These are phyloP conservation scores for Cryphonectria radicalis DNA, from an alignment of 2,329 filamentous ascomycete species.

Conservation along the genomic window DNA sequence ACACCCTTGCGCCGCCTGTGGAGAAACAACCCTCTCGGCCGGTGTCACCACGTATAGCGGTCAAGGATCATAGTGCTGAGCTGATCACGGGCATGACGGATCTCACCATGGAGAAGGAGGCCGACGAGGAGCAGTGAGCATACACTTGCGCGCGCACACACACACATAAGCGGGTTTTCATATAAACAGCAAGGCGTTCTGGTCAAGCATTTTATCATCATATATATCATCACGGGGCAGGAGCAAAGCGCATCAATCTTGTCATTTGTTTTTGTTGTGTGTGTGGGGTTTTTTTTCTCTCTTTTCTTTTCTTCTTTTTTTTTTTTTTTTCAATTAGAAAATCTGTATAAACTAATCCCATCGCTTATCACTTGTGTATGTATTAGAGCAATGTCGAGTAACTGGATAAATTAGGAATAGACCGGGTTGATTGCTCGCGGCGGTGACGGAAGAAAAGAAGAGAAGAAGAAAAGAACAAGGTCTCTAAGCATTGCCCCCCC, in stretches of 20 bases:
- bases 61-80: conserved; percentile 58
- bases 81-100: conserved; percentile 64
- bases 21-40: conserved; percentile 21
- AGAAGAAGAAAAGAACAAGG: neutral
- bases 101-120: conserved; percentile 51
- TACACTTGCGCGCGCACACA: too few species aligned
- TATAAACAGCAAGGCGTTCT: conserved; percentile 5
- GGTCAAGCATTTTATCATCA: conserved; percentile 10
- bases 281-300: too few species aligned
- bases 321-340: neutral
- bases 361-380: conserved; percentile 2
- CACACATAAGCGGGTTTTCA: neutral
- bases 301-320: too few species aligned
- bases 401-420: neutral
- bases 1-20: conserved; percentile 7
- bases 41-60: conserved; percentile 32
- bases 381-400: neutral
- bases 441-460: neutral
- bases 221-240: conserved; percentile 9
- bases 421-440: neutral
- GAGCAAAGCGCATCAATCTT: neutral
- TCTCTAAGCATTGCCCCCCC: neutral
- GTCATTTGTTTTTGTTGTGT: neutral
- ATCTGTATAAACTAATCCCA: neutral
- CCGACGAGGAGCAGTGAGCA: conserved; percentile 32